Conservation (phyloP, 2,329 filamentous ascomycete genomes). For the Diaporthe vaccinii region DNA sequence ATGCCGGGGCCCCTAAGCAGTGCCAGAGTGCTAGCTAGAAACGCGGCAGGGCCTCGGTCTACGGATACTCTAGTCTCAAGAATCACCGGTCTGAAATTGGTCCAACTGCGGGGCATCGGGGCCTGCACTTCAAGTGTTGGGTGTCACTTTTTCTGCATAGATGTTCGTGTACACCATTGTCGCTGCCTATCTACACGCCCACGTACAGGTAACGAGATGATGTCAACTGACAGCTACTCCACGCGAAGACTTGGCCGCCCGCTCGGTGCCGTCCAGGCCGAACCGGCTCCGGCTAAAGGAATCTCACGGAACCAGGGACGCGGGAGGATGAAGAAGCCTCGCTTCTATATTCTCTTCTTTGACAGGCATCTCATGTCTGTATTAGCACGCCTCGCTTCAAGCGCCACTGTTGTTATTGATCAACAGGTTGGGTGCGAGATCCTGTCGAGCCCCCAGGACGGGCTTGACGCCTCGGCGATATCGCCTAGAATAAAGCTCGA, state of each 20-base stretch:
- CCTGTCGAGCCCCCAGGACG: background rate
- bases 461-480: background rate
- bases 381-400: background rate
- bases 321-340: background rate
- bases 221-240: slow-evolving; percentile 2
- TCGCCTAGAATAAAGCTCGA: background rate
- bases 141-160: background rate
- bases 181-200: background rate
- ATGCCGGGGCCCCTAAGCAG: background rate
- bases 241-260: background rate
- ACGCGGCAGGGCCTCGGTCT: background rate
- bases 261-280: slow-evolving; percentile 12
- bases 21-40: background rate
- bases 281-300: background rate
- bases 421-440: background rate
- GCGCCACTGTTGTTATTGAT: background rate
- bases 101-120: background rate
- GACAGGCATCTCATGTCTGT: background rate
- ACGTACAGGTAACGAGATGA: slow-evolving; percentile 2
- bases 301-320: background rate
- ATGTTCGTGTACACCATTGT: background rate
- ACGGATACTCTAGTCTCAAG: background rate
- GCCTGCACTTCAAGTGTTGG: background rate
- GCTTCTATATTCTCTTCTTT: background rate
- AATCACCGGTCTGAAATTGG: background rate